Evolutionary conservation across 129 eudicot species (phyloP).

Genomic region (Dittrichia graveolens): DNA sequence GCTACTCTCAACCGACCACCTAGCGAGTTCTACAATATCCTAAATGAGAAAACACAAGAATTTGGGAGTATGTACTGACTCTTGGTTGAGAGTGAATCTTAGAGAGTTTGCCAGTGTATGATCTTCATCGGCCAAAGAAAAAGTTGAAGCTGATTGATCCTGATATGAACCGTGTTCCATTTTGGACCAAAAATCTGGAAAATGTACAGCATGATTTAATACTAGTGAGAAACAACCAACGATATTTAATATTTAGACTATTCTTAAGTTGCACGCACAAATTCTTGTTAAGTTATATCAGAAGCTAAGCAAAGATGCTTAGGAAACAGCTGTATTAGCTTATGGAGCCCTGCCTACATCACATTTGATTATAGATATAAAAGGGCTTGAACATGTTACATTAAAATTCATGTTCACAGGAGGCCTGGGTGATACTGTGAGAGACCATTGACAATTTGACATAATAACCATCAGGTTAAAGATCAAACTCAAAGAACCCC

Average conservation of each 20-base stretch:
- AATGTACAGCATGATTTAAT: background rate
- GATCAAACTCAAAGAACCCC: conserved; percentile 6
- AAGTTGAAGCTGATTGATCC: conserved; percentile 69
- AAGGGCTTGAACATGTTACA: conserved; percentile 10
- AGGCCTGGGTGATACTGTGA: too few species aligned
- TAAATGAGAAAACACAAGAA: background rate
- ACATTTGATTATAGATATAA: background rate
- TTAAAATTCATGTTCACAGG: background rate
- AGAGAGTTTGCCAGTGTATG: conserved; percentile 75
- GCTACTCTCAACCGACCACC: too few species aligned
- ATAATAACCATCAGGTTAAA: background rate
- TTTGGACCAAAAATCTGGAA: conserved; percentile 22
- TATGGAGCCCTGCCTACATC: background rate
- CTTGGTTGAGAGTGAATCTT: conserved; percentile 69
- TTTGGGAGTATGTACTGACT: conserved; percentile 46
- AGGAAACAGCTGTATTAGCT: background rate
- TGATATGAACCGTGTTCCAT: conserved; percentile 75
- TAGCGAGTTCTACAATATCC: background rate
- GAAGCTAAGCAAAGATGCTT: background rate
- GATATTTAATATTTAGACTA: background rate
- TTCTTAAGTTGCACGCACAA: background rate
- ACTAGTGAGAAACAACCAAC: background rate
- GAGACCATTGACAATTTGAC: background rate
- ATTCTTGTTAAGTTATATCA: background rate
- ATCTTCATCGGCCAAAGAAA: conserved; percentile 65